Conservation (phyloP, 495 filamentous ascomycete species). For the Amniculicola lignicola region DNA sequence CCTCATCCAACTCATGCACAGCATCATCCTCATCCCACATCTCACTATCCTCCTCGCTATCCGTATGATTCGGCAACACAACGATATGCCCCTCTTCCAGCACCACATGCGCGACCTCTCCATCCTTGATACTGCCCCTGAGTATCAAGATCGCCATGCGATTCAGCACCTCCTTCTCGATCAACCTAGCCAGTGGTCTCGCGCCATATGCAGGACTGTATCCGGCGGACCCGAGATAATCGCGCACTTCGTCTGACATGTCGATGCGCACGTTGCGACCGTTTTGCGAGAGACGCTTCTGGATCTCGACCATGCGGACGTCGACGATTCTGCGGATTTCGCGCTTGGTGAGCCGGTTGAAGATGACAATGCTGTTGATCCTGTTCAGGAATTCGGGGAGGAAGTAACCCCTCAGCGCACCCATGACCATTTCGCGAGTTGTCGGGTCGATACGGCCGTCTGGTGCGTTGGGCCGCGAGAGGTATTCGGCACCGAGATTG, state of each 20-base stretch:
- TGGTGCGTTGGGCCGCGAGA: conserved; percentile 68
- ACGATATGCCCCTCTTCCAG: conserved; percentile 71
- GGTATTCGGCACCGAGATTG: conserved; percentile 90
- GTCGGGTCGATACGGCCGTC: conserved; percentile 86
- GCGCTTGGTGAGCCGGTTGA: conserved; percentile 84
- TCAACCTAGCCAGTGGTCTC: conserved; percentile 77
- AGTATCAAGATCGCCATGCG: conserved; percentile 85
- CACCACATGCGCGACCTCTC: conserved; percentile 75
- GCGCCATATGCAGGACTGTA: conserved; percentile 95
- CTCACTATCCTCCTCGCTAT: conserved; percentile 50
- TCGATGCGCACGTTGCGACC: conserved; percentile 74
- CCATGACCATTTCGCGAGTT: conserved; percentile 84
- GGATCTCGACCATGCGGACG: conserved; percentile 81
- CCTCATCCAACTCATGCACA: conserved; percentile 64
- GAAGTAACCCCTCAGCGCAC: conserved; percentile 87
- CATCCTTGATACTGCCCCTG: conserved; percentile 76
- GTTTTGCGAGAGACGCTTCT: conserved; percentile 78
- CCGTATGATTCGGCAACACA: conserved; percentile 79
- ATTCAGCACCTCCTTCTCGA: conserved; percentile 96
- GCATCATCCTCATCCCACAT: conserved; percentile 67
- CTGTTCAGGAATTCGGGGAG: conserved; percentile 97
- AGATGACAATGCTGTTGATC: conserved; percentile 92
- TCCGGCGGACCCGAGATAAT: conserved; percentile 81
- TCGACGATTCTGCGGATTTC: conserved; percentile 98
- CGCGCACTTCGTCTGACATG: conserved; percentile 76